Evolutionary conservation across 768 basidiomycete species (phyloP).

Genomic region (Panaeolus cyanescens): DNA sequence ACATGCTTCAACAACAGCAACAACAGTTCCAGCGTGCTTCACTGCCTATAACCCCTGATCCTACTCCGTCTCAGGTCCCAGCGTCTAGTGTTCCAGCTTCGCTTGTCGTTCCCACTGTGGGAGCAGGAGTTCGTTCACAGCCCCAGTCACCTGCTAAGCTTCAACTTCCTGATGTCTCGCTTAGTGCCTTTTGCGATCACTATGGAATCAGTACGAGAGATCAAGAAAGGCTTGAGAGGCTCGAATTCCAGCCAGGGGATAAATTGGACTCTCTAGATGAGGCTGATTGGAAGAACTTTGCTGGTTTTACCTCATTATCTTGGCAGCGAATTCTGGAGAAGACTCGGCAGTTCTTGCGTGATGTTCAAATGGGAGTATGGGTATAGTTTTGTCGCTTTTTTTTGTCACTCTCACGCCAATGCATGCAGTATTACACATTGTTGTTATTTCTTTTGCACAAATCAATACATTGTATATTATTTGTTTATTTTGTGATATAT

Average conservation of each 20-base stretch:
- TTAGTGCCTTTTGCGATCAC: conserved; percentile 8
- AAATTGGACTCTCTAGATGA: conserved; percentile 6
- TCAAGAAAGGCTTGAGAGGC: conserved; percentile 4
- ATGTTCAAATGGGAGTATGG: conserved; percentile 6
- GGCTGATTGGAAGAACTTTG: conserved; percentile 11
- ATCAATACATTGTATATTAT: background rate
- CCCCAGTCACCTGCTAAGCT: background rate
- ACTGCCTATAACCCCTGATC: too few species aligned
- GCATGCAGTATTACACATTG: background rate
- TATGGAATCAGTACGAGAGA: conserved; percentile 7
- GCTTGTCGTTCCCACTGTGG: too few species aligned
- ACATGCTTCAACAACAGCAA: too few species aligned
- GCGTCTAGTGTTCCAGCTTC: background rate
- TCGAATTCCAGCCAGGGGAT: conserved; percentile 13
- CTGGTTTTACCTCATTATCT: conserved; percentile 9
- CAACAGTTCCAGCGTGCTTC: too few species aligned
- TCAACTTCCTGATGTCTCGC: background rate
- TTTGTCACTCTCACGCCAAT: background rate
- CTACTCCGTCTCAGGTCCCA: too few species aligned
- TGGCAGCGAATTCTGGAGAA: conserved; percentile 8
- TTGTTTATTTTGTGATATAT: conserved; percentile 10
- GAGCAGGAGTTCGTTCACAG: background rate
- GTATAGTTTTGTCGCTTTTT: background rate
- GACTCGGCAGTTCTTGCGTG: conserved; percentile 4
- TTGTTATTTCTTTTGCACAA: background rate